A percentile compares a stretch with the other conserved stretches of the same genome.
Evolutionary conservation across 2,329 filamentous ascomycete genomes (phyloP).

Genomic region (Fusarium sp.): DNA sequence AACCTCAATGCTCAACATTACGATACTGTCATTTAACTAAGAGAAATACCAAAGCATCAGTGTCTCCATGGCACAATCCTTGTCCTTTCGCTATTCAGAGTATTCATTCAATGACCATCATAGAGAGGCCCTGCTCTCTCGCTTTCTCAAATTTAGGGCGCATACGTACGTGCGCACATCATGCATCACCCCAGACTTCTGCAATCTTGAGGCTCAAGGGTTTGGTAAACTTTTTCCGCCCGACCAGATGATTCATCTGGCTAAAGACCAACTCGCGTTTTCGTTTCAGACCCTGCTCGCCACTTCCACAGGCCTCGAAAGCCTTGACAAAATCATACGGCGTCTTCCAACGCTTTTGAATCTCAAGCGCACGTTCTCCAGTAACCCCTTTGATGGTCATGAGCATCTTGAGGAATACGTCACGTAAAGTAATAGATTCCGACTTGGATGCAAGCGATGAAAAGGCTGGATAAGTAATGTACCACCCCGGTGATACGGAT

Average conservation of each 20-base stretch:
- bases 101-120: neutral
- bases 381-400: slow-evolving; percentile 82
- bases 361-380: slow-evolving; percentile 80
- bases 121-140: neutral
- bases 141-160: neutral
- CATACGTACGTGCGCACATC: slow-evolving; percentile 20
- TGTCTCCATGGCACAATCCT: neutral
- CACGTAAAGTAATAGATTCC: slow-evolving; percentile 75
- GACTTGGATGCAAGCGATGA: slow-evolving; percentile 78
- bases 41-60: neutral
- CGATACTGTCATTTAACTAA: neutral
- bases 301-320: slow-evolving; percentile 64
- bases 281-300: slow-evolving; percentile 61
- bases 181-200: slow-evolving; percentile 72
- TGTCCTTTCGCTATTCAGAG: neutral
- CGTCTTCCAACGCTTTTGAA: slow-evolving; percentile 81
- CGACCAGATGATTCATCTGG: slow-evolving; percentile 66
- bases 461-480: slow-evolving; percentile 77
- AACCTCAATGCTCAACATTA: neutral
- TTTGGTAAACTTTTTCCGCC: slow-evolving; percentile 73
- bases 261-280: slow-evolving; percentile 68
- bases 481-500: slow-evolving; percentile 60
- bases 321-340: slow-evolving; percentile 76
- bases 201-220: slow-evolving; percentile 73
- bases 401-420: slow-evolving; percentile 84